Evolutionary conservation across 2,329 filamentous ascomycete genomes (phyloP).

Genomic region (Nemania abortiva): DNA sequence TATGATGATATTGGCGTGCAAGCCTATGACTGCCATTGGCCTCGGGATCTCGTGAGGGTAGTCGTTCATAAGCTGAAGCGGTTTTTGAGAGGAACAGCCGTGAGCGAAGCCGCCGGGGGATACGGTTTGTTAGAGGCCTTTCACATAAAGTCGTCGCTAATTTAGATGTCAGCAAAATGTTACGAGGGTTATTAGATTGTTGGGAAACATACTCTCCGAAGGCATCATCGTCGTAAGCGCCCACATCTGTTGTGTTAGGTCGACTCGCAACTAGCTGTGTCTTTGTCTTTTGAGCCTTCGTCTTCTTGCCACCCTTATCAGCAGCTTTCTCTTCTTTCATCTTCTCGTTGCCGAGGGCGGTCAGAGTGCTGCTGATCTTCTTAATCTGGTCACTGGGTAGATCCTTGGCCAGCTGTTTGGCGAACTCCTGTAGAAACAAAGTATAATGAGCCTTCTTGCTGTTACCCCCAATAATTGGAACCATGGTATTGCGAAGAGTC

Average conservation of each 20-base stretch:
- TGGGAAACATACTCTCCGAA: slow-evolving; percentile 81
- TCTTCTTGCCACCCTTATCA: slow-evolving; percentile 96
- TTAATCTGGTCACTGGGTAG: slow-evolving; percentile 94
- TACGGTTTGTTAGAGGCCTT: slow-evolving; percentile 43
- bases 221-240: slow-evolving; percentile 80
- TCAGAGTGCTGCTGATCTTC: slow-evolving; percentile 89
- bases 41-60: slow-evolving; percentile 12
- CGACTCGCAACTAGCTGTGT: slow-evolving; percentile 78
- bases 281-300: slow-evolving; percentile 97
- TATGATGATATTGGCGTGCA: slow-evolving; percentile 26
- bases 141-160: slow-evolving; percentile 81
- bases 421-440: slow-evolving; percentile 90
- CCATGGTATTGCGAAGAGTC: slow-evolving; percentile 80
- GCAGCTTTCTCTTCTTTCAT: slow-evolving; percentile 97
- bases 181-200: background rate
- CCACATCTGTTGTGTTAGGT: slow-evolving; percentile 74
- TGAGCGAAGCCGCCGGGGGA: slow-evolving; percentile 39
- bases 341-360: slow-evolving; percentile 95
- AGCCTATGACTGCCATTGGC: slow-evolving; percentile 1
- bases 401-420: slow-evolving; percentile 87
- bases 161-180: slow-evolving; percentile 16
- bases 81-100: slow-evolving; percentile 20
- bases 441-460: slow-evolving; percentile 90
- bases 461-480: slow-evolving; percentile 80
- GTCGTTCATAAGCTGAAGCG: slow-evolving; percentile 24